phyloP scores from a whole-genome alignment of 2,329 filamentous ascomycete species.

The Tolypocladium cylindrosporum region DNA sequence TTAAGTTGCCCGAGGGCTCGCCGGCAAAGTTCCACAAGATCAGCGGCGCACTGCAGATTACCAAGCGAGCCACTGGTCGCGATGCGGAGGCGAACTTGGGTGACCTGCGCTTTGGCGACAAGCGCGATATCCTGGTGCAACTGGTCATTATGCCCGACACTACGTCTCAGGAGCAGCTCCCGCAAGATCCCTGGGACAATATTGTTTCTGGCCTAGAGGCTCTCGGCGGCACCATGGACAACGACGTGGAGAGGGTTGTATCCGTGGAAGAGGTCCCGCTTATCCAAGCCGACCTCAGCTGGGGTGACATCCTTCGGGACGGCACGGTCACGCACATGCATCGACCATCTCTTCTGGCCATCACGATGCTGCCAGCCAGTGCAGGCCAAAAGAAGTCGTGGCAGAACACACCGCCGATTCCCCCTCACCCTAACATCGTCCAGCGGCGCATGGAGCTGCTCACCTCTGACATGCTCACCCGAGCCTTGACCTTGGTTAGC shows the following conservation, averaged over 20 bases:
- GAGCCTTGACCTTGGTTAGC: slow-evolving; percentile 82
- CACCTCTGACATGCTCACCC: slow-evolving; percentile 94
- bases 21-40: slow-evolving; percentile 99
- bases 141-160: slow-evolving; percentile 86
- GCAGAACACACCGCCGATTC: slow-evolving; percentile 68
- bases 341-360: slow-evolving; percentile 81
- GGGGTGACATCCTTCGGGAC: slow-evolving; percentile 87
- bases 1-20: slow-evolving; percentile 88
- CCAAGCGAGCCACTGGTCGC: slow-evolving; percentile 86
- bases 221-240: slow-evolving; percentile 76
- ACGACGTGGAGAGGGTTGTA: slow-evolving; percentile 70
- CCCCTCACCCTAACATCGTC: slow-evolving; percentile 88
- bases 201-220: slow-evolving; percentile 94
- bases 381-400: slow-evolving; percentile 56
- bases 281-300: slow-evolving; percentile 88
- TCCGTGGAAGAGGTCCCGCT: slow-evolving; percentile 93
- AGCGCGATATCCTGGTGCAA: slow-evolving; percentile 86
- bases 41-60: slow-evolving; percentile 89
- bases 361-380: slow-evolving; percentile 78
- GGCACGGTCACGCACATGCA: slow-evolving; percentile 78
- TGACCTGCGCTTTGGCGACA: slow-evolving; percentile 91
- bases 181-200: slow-evolving; percentile 93
- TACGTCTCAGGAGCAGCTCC: slow-evolving; percentile 69
- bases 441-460: slow-evolving; percentile 95
- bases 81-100: slow-evolving; percentile 90